Percentiles rank a stretch among this genome's conserved stretches.
phyloP scores from a whole-genome alignment of 306 rosid genomes.

The Trifolium fragiferum region DNA sequence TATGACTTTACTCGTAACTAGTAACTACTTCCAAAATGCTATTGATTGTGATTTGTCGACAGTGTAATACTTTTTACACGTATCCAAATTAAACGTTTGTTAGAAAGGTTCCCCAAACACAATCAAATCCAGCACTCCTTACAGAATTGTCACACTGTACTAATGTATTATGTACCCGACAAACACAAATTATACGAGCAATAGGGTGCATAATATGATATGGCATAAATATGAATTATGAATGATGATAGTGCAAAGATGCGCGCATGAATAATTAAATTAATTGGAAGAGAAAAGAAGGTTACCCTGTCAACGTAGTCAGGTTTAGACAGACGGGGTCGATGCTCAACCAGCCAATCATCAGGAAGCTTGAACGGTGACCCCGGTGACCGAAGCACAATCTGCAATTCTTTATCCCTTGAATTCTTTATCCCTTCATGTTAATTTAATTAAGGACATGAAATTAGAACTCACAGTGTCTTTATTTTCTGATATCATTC shows the following conservation, averaged over 20 bases:
- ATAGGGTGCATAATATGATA: neutral
- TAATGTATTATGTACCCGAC: neutral
- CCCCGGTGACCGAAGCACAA: neutral
- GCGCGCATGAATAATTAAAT: neutral
- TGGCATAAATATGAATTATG: neutral
- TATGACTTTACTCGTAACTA: no score
- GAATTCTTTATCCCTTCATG: neutral
- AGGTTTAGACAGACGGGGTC: neutral
- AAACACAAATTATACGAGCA: neutral
- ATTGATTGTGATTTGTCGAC: no score
- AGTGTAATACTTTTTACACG: no score
- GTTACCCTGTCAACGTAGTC: neutral
- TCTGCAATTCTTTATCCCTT: slow-evolving; percentile 30
- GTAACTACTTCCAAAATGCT: no score
- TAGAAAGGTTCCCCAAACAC: neutral
- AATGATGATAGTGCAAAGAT: neutral
- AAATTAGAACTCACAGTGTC: slow-evolving; percentile 46
- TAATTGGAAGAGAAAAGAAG: neutral
- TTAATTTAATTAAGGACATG: neutral
- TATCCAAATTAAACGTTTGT: no score
- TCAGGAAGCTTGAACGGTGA: neutral
- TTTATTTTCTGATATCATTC: slow-evolving; percentile 33
- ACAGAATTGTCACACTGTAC: neutral
- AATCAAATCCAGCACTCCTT: neutral
- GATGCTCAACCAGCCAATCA: neutral